Evolutionary conservation across 1,139 yeast species (phyloP).

Genomic region (Debaryomycetaceae sp.): DNA sequence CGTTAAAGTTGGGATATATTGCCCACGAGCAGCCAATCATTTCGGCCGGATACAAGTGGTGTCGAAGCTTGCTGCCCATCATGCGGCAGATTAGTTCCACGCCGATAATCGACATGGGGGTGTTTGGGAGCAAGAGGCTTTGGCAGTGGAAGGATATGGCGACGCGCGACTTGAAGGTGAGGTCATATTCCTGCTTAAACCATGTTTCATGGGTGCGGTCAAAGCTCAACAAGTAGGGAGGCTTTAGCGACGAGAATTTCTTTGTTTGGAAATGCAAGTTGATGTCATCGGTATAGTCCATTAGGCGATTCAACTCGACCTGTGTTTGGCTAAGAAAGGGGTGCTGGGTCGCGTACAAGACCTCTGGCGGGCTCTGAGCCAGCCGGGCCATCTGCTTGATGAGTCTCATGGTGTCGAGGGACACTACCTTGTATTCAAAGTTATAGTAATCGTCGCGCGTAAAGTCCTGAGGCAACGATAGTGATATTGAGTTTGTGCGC

Average conservation of each 20-base stretch:
- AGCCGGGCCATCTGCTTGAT: neutral
- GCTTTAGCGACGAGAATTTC: neutral
- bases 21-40: conserved; percentile 45
- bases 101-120: conserved; percentile 24
- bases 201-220: conserved; percentile 34
- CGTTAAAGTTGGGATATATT: conserved; percentile 37
- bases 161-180: conserved; percentile 12
- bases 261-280: conserved; percentile 2
- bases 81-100: conserved; percentile 42
- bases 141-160: conserved; percentile 36
- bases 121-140: conserved; percentile 12
- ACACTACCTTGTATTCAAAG: conserved; percentile 8
- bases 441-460: conserved; percentile 9
- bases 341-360: conserved; percentile 2
- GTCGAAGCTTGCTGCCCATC: conserved; percentile 26
- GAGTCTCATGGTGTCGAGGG: conserved; percentile 3
- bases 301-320: conserved; percentile 3
- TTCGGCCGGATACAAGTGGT: conserved; percentile 38
- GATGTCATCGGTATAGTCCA: conserved; percentile 1
- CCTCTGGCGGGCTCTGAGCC: conserved; percentile 1
- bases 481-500: neutral
- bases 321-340: conserved; percentile 2
- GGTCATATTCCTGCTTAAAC: conserved; percentile 24
- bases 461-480: neutral
- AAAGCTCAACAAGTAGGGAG: conserved; percentile 8